Base-by-base conservation (phyloP, 768 basidiomycete genomes). In the Lentinus tigrinus region DNA sequence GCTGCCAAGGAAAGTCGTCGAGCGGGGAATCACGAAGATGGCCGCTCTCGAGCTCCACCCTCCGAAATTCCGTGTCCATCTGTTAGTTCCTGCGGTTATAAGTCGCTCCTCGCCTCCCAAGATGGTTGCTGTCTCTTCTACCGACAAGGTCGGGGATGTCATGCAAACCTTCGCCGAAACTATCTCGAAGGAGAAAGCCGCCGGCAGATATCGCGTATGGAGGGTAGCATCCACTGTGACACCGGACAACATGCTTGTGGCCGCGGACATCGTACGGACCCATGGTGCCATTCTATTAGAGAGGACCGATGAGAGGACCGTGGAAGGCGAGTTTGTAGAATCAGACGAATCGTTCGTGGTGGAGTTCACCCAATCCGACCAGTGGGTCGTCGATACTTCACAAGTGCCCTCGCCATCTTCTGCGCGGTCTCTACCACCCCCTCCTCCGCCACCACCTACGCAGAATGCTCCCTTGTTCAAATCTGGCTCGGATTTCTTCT, bases 21-120 rank as follows among this genome's bases (percentile, higher is more conserved):
- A 77, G 8, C 79, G 84, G 52, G 88, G 88, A 1, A 69, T 76
- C 40, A 60, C 71, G 14, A 79, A 79, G 54, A 72, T 80, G 56
- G 71, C 82, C 13, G 70, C 79, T 14, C 72, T 96, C 52, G 93
- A 96, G 72, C 78, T 93, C 38, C 80, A 81, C 56, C 92, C 91
- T 23, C 85, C 88, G 1, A 76, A 75, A 19, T 73, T 93, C 65
- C 81, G 78, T 61, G 81, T 85, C 36, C 63, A 69, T 46, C 39
- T 66, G 16, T 48, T 68, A 5, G 37, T 47, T 11, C 53, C 58
- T 1, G 21, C 47, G 7, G 47, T 36, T 38, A 23, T 58, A 16
- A 60, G 56, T 10, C 53, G 57, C 16, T 34, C 38, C 2, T 24
- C 52, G 7, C 48, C 50, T 9, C 48, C 54, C 14, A 57, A 52